phyloP scores from a whole-genome alignment of 148 eudicot genomes.

The Rhododendron griersonianum region DNA sequence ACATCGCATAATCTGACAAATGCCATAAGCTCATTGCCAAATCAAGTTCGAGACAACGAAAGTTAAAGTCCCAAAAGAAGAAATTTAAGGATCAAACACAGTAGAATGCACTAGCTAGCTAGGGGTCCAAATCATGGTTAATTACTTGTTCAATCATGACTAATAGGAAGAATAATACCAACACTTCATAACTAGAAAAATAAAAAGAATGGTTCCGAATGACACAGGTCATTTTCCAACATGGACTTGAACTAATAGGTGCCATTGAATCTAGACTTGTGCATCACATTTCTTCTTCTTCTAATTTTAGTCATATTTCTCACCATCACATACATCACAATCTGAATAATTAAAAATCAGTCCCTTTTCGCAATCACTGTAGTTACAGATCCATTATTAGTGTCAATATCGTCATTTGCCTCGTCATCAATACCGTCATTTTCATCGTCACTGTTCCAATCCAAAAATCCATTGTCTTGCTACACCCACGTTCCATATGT shows the following conservation, averaged over 20 bases:
- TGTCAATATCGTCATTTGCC: background rate
- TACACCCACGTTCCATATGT: background rate
- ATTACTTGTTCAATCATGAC: background rate
- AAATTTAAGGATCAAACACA: background rate
- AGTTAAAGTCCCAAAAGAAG: background rate
- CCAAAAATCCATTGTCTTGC: background rate
- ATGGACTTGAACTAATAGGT: background rate
- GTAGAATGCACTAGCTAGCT: background rate
- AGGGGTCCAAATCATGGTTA: background rate
- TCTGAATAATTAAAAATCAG: background rate
- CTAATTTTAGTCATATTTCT: background rate
- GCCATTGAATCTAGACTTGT: conserved; percentile 14
- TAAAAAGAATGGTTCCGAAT: background rate
- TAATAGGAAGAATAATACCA: background rate
- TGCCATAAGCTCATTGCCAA: background rate
- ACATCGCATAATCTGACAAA: background rate
- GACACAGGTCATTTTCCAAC: background rate
- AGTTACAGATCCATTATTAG: background rate
- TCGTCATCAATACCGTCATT: background rate
- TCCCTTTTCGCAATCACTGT: background rate
- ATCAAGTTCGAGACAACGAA: background rate
- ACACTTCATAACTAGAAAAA: background rate
- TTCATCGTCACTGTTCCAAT: background rate
- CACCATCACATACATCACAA: background rate
- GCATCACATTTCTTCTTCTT: background rate